Conservation (phyloP, 2,329 filamentous ascomycete species). For the Verticillium nubilum region DNA sequence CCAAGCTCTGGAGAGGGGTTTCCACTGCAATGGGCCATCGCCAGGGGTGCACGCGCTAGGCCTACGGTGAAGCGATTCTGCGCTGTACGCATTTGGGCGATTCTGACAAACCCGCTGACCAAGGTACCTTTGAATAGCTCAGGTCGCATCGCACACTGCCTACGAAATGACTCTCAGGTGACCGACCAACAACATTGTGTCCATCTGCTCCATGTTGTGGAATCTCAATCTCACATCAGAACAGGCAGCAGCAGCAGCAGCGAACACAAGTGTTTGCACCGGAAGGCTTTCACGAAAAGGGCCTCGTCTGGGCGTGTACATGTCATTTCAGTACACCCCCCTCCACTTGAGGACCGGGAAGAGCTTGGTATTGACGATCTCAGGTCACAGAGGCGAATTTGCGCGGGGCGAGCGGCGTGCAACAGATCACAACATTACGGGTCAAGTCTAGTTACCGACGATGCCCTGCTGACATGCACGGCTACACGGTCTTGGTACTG, state of each 20-base stretch:
- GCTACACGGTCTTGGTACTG: background rate
- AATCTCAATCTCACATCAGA: background rate
- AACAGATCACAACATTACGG: background rate
- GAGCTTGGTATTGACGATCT: background rate
- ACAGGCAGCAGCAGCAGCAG: background rate
- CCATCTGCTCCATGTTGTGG: background rate
- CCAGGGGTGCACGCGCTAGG: background rate
- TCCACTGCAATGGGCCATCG: background rate
- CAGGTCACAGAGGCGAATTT: background rate
- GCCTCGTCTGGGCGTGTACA: background rate
- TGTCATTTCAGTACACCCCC: background rate
- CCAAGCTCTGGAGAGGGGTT: background rate
- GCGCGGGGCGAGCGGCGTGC: background rate
- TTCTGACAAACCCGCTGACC: background rate
- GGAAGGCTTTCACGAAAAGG: background rate
- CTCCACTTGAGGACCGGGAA: background rate
- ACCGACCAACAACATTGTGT: background rate
- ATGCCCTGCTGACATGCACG: background rate
- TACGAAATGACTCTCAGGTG: background rate
- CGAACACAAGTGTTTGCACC: background rate
- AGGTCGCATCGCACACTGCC: background rate
- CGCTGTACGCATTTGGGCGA: background rate
- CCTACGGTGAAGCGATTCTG: background rate
- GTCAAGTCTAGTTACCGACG: background rate
- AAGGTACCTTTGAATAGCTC: background rate